Percentiles rank a stretch among this genome's conserved stretches.
Evolutionary conservation across 1,284 basidiomycete species (phyloP).

Genomic region (Ustilago loliicola): DNA sequence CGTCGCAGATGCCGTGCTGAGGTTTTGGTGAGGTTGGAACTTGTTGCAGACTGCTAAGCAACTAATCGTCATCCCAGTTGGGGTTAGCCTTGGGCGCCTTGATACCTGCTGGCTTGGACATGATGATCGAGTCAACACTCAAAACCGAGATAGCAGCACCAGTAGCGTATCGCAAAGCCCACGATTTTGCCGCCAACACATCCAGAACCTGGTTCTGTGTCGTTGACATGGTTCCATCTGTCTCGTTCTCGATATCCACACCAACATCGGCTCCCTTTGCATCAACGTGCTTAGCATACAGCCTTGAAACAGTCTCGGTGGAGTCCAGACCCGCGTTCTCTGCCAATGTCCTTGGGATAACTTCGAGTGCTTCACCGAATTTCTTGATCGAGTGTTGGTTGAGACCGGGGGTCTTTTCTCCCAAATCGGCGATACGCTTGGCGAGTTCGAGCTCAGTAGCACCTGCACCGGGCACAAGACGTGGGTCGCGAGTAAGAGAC

Average conservation of each 20-base stretch:
- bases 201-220: constrained; percentile 73
- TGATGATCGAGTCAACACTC: constrained; percentile 97
- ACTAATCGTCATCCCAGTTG: constrained; percentile 70
- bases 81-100: constrained; percentile 69
- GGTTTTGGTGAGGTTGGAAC: neutral
- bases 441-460: constrained; percentile 93
- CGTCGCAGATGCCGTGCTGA: neutral
- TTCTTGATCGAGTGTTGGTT: constrained; percentile 93
- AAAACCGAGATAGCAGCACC: constrained; percentile 95
- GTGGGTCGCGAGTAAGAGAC: constrained; percentile 87
- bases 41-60: neutral
- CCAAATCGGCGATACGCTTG: constrained; percentile 84
- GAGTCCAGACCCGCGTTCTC: constrained; percentile 97
- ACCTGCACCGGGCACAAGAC: constrained; percentile 93
- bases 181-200: constrained; percentile 86
- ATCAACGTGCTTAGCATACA: constrained; percentile 86
- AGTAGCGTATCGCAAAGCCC: constrained; percentile 89
- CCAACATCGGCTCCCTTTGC: constrained; percentile 76
- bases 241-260: constrained; percentile 83
- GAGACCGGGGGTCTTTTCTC: constrained; percentile 88
- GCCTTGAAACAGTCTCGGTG: constrained; percentile 87
- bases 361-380: constrained; percentile 90
- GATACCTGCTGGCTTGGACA: constrained; percentile 73
- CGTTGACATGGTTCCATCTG: constrained; percentile 60
- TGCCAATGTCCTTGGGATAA: constrained; percentile 90